Conservation (phyloP, 2,329 filamentous ascomycete genomes). For the Tricladium varicosporioides region DNA sequence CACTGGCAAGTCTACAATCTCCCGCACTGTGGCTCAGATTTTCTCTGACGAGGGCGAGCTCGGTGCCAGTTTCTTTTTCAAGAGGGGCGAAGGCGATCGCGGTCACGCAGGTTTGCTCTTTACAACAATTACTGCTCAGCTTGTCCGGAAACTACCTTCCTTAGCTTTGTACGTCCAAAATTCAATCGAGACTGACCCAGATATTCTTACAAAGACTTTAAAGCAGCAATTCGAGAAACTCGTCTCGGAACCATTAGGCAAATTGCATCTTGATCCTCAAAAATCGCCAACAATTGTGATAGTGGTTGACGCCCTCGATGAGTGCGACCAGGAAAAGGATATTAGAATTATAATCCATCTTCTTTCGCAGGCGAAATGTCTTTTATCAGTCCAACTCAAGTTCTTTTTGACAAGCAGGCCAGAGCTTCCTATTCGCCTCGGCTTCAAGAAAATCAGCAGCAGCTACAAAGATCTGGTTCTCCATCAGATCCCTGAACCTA, state of each 20-base stretch:
- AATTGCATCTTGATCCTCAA: no score
- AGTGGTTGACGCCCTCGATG: no score
- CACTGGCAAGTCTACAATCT: conserved; percentile 7
- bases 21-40: conserved; percentile 20
- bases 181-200: no score
- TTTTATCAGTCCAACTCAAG: conserved; percentile 18
- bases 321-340: no score
- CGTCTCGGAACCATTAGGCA: no score
- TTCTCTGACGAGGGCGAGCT: conserved; percentile 14
- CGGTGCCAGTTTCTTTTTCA: conserved; percentile 32
- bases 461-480: conserved; percentile 8
- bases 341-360: conserved; percentile 29
- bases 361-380: conserved; percentile 15
- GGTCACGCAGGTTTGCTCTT: conserved; percentile 14
- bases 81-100: conserved; percentile 27
- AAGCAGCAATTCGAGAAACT: no score
- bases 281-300: no score
- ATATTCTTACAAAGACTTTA: no score
- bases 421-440: conserved; percentile 26
- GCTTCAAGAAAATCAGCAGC: conserved; percentile 11
- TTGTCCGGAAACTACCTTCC: no score
- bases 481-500: conserved; percentile 14
- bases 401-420: conserved; percentile 34
- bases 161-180: no score
- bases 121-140: no score